Conservation (phyloP, 192 early-diverging fungal genomes). For the Gorgonomyces haynaldii region DNA sequence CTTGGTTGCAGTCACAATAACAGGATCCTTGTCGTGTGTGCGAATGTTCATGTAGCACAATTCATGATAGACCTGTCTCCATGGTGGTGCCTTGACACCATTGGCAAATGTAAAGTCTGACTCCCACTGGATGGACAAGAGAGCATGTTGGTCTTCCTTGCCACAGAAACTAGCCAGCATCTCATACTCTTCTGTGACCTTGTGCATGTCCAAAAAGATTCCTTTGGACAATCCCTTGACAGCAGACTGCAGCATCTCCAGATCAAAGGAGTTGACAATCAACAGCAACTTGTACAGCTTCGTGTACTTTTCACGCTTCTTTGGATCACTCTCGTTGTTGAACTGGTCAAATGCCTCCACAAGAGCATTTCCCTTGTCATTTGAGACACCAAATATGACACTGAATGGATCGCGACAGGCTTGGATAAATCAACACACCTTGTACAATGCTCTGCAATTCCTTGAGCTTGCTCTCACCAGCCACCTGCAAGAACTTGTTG, state of each 20-base stretch:
- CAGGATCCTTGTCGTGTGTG: constrained; percentile 29
- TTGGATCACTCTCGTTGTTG: constrained; percentile 27
- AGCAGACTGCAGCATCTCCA: constrained; percentile 32
- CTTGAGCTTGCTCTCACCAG: constrained; percentile 30
- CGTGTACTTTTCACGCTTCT: constrained; percentile 29
- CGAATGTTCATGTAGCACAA: constrained; percentile 39
- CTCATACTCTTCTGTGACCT: constrained; percentile 36
- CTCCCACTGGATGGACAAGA: constrained; percentile 46
- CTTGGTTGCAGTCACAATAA: constrained; percentile 43
- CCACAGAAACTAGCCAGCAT: constrained; percentile 42
- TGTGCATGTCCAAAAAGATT: constrained; percentile 28
- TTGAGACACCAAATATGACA: constrained; percentile 33
- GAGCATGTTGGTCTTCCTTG: constrained; percentile 19
- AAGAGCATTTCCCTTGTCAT: constrained; percentile 15
- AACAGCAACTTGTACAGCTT: constrained; percentile 45
- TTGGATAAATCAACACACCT: constrained; percentile 18
- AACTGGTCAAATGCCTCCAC: constrained; percentile 41
- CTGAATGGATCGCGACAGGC: constrained; percentile 37
- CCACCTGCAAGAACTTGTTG: constrained; percentile 16
- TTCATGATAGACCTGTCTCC: constrained; percentile 51
- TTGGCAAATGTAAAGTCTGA: constrained; percentile 52
- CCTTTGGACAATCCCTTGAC: constrained; percentile 32
- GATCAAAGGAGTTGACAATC: constrained; percentile 40
- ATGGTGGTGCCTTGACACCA: constrained; percentile 48
- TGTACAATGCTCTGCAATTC: constrained; percentile 42